Base-by-base conservation (phyloP, 2,329 filamentous ascomycete genomes). In the Botrytis fabae region DNA sequence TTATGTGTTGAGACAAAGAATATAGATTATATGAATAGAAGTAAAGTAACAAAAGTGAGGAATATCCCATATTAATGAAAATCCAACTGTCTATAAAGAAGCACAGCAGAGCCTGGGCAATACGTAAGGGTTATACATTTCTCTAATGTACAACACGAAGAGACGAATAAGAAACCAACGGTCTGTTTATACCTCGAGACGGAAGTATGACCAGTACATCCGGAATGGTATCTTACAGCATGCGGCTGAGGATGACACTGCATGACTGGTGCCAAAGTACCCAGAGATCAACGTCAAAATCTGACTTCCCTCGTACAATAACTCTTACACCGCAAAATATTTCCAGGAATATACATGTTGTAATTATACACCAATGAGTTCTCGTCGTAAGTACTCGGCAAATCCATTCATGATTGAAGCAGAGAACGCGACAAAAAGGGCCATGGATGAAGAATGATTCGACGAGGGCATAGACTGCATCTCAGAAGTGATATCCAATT, bases 351-450 rank as follows among this genome's bases (percentile, higher is more conserved):
- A 40, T 35, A 14, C n/a, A 63, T 44, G 20, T 28, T 18, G n/a
- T 46, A n/a, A 32, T 66, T 18, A 72, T 68, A 35, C 40, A 73
- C n/a, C 61, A 32, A 73, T 72, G 51, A 78, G 66, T 59, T 81
- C 80, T 4, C 77, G 78, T 71, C 78, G 80, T 74, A 90, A 78
- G 79, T 86, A 90, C 73, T 87, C 85, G 57, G 83, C 82, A 79
- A 91, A 85, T 4, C 86, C 86, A 10, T 81, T 84, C 75, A 89
- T 86, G 28, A 91, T 86, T 71, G 88, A 90, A 48, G 85, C 85
- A 44, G 88, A 90, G 75, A 91, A 88, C 38, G 88, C 85, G 2
- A 89, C 86, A 78, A 87, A 90, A 74, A 89, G 84, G 5, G 86
- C 83, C 85, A 89, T 87, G 62, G 84, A 85, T 73, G 85, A 85